Conservation (phyloP, 768 basidiomycete genomes). For the Gautieria morchelliformis region DNA sequence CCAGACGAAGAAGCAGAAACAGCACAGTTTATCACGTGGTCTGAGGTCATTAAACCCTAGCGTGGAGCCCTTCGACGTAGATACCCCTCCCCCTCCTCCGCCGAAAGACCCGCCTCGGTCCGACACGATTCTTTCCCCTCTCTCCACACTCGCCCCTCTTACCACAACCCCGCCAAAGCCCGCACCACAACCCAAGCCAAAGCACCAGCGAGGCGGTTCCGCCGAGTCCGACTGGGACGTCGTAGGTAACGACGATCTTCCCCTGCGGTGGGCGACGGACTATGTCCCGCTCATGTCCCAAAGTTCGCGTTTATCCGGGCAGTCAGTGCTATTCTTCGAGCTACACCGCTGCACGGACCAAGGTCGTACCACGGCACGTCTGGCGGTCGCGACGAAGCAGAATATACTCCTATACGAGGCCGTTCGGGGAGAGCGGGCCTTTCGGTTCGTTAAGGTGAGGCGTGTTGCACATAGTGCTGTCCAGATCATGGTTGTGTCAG, state of each 20-base stretch:
- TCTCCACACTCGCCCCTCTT: not conserved
- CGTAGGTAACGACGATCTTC: constrained; percentile 52
- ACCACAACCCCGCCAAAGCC: not conserved
- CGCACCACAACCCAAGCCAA: not conserved
- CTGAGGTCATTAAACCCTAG: constrained; percentile 20
- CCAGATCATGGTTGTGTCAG: not conserved
- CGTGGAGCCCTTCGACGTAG: constrained; percentile 13
- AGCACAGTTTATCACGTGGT: constrained; percentile 45
- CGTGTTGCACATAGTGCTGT: too few species aligned
- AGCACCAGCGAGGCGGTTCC: constrained; percentile 11
- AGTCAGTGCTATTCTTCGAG: constrained; percentile 56
- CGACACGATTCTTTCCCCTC: not conserved
- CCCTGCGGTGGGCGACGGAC: constrained; percentile 80
- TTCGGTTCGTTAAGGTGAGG: constrained; percentile 69
- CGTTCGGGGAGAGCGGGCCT: constrained; percentile 73
- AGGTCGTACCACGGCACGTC: constrained; percentile 38
- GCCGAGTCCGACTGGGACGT: constrained; percentile 60
- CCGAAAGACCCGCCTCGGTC: not conserved
- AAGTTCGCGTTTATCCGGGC: constrained; percentile 51
- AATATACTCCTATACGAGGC: constrained; percentile 74
- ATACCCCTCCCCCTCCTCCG: constrained; percentile 17
- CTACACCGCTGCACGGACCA: constrained; percentile 50
- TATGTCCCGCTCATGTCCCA: constrained; percentile 66
- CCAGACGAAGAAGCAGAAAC: constrained; percentile 30
- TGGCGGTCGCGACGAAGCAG: constrained; percentile 69